These are phyloP conservation scores for Amanita rubescens DNA, from an alignment of 768 basidiomycete species.

Conservation along the genomic window DNA sequence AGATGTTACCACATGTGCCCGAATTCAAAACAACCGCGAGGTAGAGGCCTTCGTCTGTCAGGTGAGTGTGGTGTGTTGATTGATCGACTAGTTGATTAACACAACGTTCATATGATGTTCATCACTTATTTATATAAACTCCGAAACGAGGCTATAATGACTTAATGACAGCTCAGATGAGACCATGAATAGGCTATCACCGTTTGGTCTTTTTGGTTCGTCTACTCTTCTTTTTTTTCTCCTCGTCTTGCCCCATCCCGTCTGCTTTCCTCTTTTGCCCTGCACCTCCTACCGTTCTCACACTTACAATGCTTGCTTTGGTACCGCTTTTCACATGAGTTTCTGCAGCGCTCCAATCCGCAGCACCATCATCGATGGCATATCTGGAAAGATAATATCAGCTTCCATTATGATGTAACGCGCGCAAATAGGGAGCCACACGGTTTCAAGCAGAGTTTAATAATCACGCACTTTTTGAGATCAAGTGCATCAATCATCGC, in stretches of 20 bases:
- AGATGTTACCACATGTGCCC: too few species aligned
- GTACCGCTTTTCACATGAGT: conserved; percentile 52
- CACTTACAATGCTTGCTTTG: conserved; percentile 68
- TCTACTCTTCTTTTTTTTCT: conserved; percentile 44
- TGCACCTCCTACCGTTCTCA: conserved; percentile 41
- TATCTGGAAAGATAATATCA: conserved; percentile 38
- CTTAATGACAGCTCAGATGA: too few species aligned
- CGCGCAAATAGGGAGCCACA: conserved; percentile 4
- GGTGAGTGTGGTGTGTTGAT: too few species aligned
- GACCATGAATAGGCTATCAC: too few species aligned
- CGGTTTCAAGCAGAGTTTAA: not conserved
- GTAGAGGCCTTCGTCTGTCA: too few species aligned
- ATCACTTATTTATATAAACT: not conserved
- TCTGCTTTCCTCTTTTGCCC: conserved; percentile 58
- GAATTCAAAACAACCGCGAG: too few species aligned
- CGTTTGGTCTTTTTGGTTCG: conserved; percentile 39
- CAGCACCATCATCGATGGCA: conserved; percentile 60
- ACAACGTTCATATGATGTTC: too few species aligned
- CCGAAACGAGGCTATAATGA: too few species aligned
- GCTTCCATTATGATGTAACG: not conserved
- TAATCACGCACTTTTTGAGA: conserved; percentile 84
- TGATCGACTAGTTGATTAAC: too few species aligned
- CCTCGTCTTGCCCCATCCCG: conserved; percentile 23
- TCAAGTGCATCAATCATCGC: conserved; percentile 87
- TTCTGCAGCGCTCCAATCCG: conserved; percentile 75